Base-by-base conservation (phyloP, 345 rosid species). In the Moricandia arvensis region DNA sequence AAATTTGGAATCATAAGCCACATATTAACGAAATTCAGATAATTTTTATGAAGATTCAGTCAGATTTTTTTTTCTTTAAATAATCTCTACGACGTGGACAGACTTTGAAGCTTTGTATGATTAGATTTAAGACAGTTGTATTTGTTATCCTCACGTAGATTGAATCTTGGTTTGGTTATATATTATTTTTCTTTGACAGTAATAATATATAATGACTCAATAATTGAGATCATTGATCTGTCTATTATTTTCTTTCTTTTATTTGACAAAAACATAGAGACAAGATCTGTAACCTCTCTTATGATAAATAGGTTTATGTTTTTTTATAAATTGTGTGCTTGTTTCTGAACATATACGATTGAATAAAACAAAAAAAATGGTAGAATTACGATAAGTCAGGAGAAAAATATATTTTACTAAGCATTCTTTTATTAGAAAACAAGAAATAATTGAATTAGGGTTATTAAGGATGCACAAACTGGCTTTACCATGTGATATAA, bases 31-130 rank as follows among this genome's bases (percentile, higher is more conserved):
- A 75, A 45, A 21, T 47, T 57, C 66, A 13, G 31, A 66, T 58
- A 0, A 13, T 66, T 31, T 13, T 30, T 17, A 15, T 66, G 31
- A 29, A 29, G 31, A 29, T 74, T 67, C 5, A 29, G 21, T 59
- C 18, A 16, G 60, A 29, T 29, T 29, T 29, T 21, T 21, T 5
- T 69, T 9, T 51, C 0, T 53, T 8, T 17, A 27, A 27, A 76
- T 43, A 30, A 45, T 55, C 38, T 63, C 18, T 41, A 69, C 71
- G 30, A 63, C 75, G 71, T 76, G 75, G 71, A 70, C 51, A 69
- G 66, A 63, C 35, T 63, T 54, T 51, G 34, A 16, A 61, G 63
- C 21, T 68, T 6, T 69, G 70, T 37, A 49, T 61, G 65, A 69
- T 76, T 61, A 69, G 69, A 69, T 18, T 18, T 63, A 17, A 69